Evolutionary conservation across 2,329 filamentous ascomycete genomes (phyloP).

Genomic region (Penicillium digitatum): DNA sequence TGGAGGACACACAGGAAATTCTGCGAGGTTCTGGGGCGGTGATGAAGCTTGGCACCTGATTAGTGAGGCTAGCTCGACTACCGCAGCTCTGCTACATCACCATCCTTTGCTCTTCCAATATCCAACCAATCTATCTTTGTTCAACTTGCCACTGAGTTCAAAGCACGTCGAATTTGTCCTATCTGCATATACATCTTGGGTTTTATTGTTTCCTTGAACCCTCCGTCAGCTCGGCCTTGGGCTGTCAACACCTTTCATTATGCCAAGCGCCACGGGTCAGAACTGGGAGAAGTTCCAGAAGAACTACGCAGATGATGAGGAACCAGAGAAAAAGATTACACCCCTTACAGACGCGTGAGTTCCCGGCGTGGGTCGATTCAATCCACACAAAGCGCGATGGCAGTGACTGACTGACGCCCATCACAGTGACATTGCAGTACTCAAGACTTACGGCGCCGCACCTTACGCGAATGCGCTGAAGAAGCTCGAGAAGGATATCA

Average conservation of each 20-base stretch:
- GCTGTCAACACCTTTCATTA: conserved; percentile 42
- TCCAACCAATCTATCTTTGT: conserved; percentile 22
- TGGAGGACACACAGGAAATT: conserved; percentile 36
- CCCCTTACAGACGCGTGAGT: conserved; percentile 92
- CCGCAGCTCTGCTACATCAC: conserved; percentile 35
- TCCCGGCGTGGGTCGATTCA: background rate
- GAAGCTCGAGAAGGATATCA: conserved; percentile 98
- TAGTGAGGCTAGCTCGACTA: conserved; percentile 38
- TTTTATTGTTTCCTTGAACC: conserved; percentile 4
- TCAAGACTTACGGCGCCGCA: conserved; percentile 97
- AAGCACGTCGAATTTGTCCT: background rate
- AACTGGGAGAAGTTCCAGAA: conserved; percentile 99
- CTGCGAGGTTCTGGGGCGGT: conserved; percentile 40
- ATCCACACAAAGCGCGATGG: background rate
- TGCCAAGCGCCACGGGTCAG: conserved; percentile 91
- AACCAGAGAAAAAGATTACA: conserved; percentile 99
- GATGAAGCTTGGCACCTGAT: conserved; percentile 40
- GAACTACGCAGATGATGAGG: conserved; percentile 91
- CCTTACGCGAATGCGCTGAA: conserved; percentile 91
- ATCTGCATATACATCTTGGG: conserved; percentile 3
- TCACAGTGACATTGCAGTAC: conserved; percentile 89
- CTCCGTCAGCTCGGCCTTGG: conserved; percentile 20
- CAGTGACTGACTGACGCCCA: conserved; percentile 31
- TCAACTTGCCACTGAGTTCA: conserved; percentile 3
- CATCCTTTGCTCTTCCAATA: conserved; percentile 16